Evolutionary conservation across 2,329 filamentous ascomycete genomes (phyloP).

Genomic region (Pseudogymnoascus sp.): DNA sequence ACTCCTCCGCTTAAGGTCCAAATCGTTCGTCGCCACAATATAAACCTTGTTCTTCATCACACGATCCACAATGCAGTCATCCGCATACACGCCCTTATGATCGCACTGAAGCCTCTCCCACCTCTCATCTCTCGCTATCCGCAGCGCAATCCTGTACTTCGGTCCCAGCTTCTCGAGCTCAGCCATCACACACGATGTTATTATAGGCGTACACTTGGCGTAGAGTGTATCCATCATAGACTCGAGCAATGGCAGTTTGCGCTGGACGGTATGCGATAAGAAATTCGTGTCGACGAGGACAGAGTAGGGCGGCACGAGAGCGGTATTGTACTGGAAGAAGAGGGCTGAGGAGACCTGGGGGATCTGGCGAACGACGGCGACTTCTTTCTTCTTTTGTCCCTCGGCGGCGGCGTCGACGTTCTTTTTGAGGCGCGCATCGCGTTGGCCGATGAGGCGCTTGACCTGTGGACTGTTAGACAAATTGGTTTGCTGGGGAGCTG

Average conservation of each 20-base stretch:
- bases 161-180: slow-evolving; percentile 79
- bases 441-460: slow-evolving; percentile 74
- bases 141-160: slow-evolving; percentile 75
- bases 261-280: slow-evolving; percentile 76
- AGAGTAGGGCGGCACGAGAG: slow-evolving; percentile 73
- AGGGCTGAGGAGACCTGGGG: slow-evolving; percentile 74
- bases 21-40: slow-evolving; percentile 65
- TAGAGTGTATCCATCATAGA: slow-evolving; percentile 88
- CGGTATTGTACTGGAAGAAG: slow-evolving; percentile 85
- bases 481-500: slow-evolving; percentile 22
- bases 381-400: slow-evolving; percentile 46
- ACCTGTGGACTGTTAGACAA: slow-evolving; percentile 35
- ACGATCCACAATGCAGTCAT: slow-evolving; percentile 69
- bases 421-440: slow-evolving; percentile 73
- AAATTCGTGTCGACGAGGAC: slow-evolving; percentile 76
- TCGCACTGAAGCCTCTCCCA: slow-evolving; percentile 79
- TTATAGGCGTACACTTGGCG: slow-evolving; percentile 78
- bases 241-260: slow-evolving; percentile 79
- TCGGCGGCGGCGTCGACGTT: slow-evolving; percentile 63
- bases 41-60: slow-evolving; percentile 65
- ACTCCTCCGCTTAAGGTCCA: slow-evolving; percentile 64
- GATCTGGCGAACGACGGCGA: slow-evolving; percentile 64
- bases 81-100: slow-evolving; percentile 77
- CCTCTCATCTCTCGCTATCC: slow-evolving; percentile 76
- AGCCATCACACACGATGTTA: slow-evolving; percentile 70